Percentiles rank a stretch among this genome's conserved stretches.
These are phyloP conservation scores for Jimgerdemannia lactiflua DNA, from an alignment of 192 early-diverging fungal species.

Conservation along the genomic window DNA sequence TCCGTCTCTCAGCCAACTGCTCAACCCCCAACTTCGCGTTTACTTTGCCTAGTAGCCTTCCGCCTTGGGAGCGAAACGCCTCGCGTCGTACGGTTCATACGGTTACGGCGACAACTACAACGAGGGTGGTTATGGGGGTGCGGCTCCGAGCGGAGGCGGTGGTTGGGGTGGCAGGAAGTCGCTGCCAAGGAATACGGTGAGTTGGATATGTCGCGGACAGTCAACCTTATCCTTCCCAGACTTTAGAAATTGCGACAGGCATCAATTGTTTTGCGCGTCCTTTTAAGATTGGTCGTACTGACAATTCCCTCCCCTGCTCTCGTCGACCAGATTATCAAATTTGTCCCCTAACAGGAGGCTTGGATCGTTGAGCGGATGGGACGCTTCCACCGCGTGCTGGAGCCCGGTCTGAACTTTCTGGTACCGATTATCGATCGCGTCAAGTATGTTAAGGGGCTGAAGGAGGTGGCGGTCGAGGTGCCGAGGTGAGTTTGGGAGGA, in stretches of 20 bases:
- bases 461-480: conserved; percentile 94
- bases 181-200: conserved; percentile 50
- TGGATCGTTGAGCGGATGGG: conserved; percentile 99
- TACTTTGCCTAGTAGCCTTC: background rate
- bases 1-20: background rate
- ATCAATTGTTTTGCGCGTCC: background rate
- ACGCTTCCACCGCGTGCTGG: conserved; percentile 75
- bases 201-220: background rate
- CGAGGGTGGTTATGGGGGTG: conserved; percentile 23
- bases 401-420: conserved; percentile 89
- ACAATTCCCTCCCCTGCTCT: conserved; percentile 8
- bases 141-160: conserved; percentile 23
- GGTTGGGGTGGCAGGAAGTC: conserved; percentile 27
- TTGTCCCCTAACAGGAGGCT: conserved; percentile 98
- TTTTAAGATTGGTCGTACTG: background rate
- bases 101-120: conserved; percentile 27
- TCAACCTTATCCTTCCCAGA: background rate
- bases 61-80: conserved; percentile 12
- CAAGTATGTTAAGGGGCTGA: conserved; percentile 90
- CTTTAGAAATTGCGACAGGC: background rate
- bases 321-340: conserved; percentile 70
- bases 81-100: conserved; percentile 22
- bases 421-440: conserved; percentile 88
- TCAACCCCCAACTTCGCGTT: background rate
- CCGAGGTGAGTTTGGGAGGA: conserved; percentile 21